Evolutionary conservation across 176 grass and related monocot species (phyloP).

Genomic region (Lolium perenne): DNA sequence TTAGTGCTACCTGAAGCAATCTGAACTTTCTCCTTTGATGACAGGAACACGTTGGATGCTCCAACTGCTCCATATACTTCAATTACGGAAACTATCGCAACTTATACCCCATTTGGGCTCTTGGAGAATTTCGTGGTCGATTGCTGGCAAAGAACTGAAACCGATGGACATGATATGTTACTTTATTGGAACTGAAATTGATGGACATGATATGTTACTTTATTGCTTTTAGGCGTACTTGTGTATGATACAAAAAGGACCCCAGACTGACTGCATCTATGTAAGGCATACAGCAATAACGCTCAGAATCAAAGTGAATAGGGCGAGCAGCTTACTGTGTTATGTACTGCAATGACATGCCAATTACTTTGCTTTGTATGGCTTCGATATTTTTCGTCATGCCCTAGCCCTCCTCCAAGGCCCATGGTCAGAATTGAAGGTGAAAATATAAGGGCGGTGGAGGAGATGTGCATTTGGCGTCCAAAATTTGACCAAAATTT

Average conservation of each 20-base stretch:
- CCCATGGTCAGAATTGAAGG: no score
- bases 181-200: no score
- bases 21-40: background rate
- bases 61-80: background rate
- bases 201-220: background rate
- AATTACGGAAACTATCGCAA: constrained; percentile 47
- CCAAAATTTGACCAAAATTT: no score
- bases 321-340: background rate
- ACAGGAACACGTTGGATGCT: constrained; percentile 49
- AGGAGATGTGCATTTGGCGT: no score
- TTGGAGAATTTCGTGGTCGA: constrained; percentile 41
- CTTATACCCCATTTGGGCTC: constrained; percentile 34
- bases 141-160: background rate
- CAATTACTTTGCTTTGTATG: no score
- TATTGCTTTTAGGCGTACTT: background rate
- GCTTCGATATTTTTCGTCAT: no score
- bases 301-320: background rate
- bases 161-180: background rate
- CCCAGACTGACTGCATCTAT: background rate
- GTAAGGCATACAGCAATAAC: background rate
- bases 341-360: background rate
- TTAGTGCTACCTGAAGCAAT: constrained; percentile 5
- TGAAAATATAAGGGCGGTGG: no score
- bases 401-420: no score
- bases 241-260: background rate